A percentile compares a stretch with the other conserved stretches of the same genome.
Conservation (phyloP, 345 rosid genomes). For the Crucihimalaya himalaica region DNA sequence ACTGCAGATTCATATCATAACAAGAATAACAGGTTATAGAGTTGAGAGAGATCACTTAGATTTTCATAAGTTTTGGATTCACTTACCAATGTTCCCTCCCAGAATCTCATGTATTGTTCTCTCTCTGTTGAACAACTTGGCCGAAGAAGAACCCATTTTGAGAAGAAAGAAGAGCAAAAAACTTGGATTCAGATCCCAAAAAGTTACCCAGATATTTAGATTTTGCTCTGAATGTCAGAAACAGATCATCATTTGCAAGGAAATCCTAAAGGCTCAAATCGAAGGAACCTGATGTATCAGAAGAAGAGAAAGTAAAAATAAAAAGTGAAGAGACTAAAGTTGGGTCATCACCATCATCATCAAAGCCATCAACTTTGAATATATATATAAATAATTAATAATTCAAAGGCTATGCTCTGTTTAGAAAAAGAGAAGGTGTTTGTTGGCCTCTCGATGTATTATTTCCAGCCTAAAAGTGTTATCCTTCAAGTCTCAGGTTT, state of each 20-base stretch:
- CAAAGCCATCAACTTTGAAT: slow-evolving; percentile 42
- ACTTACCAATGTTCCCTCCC: slow-evolving; percentile 80
- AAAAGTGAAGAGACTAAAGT: slow-evolving; percentile 35
- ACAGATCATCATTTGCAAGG: slow-evolving; percentile 22
- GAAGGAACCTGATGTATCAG: slow-evolving; percentile 2
- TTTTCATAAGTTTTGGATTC: not conserved
- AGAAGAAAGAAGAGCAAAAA: slow-evolving; percentile 20
- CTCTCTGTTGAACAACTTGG: slow-evolving; percentile 65
- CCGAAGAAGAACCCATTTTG: slow-evolving; percentile 63
- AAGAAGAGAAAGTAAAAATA: not conserved
- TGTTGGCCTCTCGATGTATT: slow-evolving; percentile 37
- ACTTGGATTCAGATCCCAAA: slow-evolving; percentile 51
- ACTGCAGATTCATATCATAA: slow-evolving; percentile 51
- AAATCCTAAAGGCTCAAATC: slow-evolving; percentile 16
- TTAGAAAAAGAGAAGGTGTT: not conserved
- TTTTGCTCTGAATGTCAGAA: slow-evolving; percentile 5
- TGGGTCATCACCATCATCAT: slow-evolving; percentile 41
- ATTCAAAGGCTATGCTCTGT: slow-evolving; percentile 33
- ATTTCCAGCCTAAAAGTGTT: slow-evolving; percentile 70
- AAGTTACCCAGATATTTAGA: slow-evolving; percentile 23
- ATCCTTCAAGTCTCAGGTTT: slow-evolving; percentile 10
- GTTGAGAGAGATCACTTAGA: not conserved
- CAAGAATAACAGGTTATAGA: slow-evolving; percentile 9
- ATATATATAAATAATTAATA: slow-evolving; percentile 6
- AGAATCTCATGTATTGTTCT: slow-evolving; percentile 74